Base-by-base conservation (phyloP, 768 basidiomycete species). In the Boletus rubroflammeus region DNA sequence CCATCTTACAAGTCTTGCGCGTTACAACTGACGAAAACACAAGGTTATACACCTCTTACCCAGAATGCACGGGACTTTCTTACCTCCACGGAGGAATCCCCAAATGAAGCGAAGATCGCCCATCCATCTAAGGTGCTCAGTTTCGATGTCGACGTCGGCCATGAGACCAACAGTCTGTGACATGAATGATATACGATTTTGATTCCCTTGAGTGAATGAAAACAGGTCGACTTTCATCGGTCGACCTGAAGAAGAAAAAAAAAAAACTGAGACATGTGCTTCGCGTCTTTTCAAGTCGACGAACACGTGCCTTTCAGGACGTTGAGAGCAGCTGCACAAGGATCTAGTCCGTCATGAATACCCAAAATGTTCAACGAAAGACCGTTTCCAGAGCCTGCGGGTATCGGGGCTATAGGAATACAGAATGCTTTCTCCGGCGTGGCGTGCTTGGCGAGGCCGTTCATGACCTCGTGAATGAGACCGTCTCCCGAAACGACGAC, bases 81-180 rank as follows among this genome's bases (percentile, higher is more conserved):
- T 64, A 90, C 90, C 62, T 68, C 86, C 89, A 47, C 81, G 76
- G 3, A 94, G 64, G 64, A 82, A 82, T 9, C 93, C 93, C 54
- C 81, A 73, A 29, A 86, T 67, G 68, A 95, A 95, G 9, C 93
- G 85, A 13, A 78, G 74, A 62, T 86, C 87, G 10, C 93, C 93
- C 85, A 95, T 85, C 86, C 88, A 93, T 9, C 91, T 81, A 39
- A 94, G 70, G 61, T 90, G 74, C 55, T 94, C 92, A 2, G 93
- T 95, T 51, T 87, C 87, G 42, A 90, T 71, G 70, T 93, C 92
- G 38, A 92, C 55, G 57, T 94, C 90, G 3, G 93, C 90, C 83
- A 93, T 88, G 31, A 95, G 75, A 3, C 93, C 93, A 21, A 90
- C 65, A 3, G 85, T 79, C 72, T 93, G 90, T 0, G 88, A 84